Evolutionary conservation across 768 basidiomycete species (phyloP).

Genomic region (Coprinopsis marcescibilis): DNA sequence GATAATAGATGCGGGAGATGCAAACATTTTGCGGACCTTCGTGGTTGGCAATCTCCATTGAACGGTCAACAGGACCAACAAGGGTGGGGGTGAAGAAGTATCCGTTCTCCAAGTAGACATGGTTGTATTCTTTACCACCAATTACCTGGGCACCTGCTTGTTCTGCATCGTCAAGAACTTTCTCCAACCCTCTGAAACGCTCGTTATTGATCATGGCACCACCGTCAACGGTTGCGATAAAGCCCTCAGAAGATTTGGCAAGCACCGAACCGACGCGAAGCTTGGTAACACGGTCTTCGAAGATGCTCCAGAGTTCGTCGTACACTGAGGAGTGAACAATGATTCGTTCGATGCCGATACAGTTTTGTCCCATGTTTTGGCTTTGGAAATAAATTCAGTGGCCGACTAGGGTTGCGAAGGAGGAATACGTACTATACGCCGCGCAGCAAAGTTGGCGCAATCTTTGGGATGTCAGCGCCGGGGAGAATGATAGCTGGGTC

Average conservation of each 20-base stretch:
- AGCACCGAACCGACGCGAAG: constrained; percentile 79
- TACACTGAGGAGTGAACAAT: constrained; percentile 79
- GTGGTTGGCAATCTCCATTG: constrained; percentile 71
- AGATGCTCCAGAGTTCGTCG: constrained; percentile 61
- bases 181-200: constrained; percentile 64
- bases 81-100: constrained; percentile 87
- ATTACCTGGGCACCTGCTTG: constrained; percentile 57
- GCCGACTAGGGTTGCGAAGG: neutral
- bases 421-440: constrained; percentile 73
- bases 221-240: constrained; percentile 70
- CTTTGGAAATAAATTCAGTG: constrained; percentile 30
- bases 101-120: constrained; percentile 64
- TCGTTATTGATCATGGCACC: constrained; percentile 81
- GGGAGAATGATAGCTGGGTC: constrained; percentile 91
- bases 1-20: neutral
- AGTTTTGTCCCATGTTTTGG: constrained; percentile 93
- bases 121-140: constrained; percentile 63
- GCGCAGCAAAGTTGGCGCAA: constrained; percentile 80
- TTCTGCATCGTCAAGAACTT: constrained; percentile 63
- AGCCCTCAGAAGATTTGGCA: constrained; percentile 59
- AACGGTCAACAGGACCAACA: constrained; percentile 66
- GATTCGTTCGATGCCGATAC: constrained; percentile 93
- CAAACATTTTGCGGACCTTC: constrained; percentile 61
- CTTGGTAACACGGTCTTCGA: constrained; percentile 57
- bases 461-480: constrained; percentile 74